Percentiles rank a stretch among this genome's conserved stretches.
phyloP scores from a whole-genome alignment of 805 yeast genomes.

The Ogataea wickerhamii region DNA sequence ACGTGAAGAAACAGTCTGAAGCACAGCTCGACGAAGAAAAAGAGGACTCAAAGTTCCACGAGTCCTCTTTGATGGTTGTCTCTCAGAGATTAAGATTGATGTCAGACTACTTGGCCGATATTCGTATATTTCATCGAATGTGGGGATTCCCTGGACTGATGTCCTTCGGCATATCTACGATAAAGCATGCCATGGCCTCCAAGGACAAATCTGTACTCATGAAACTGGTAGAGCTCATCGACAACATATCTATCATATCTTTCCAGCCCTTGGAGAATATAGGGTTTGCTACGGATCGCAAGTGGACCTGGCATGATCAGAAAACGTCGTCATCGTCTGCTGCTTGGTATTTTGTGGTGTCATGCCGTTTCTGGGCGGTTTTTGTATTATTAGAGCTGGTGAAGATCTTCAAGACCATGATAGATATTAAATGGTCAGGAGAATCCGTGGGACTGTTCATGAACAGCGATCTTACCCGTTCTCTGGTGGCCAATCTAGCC shows the following conservation, averaged over 20 bases:
- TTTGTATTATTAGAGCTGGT: constrained; percentile 33
- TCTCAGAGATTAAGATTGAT: constrained; percentile 22
- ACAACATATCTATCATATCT: constrained; percentile 24
- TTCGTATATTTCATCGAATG: constrained; percentile 35
- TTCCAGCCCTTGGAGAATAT: constrained; percentile 36
- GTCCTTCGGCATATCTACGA: constrained; percentile 21
- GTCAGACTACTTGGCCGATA: constrained; percentile 33
- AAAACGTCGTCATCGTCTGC: constrained; percentile 5
- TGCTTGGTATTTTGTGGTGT: constrained; percentile 31
- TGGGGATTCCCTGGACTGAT: constrained; percentile 32
- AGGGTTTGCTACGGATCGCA: constrained; percentile 33
- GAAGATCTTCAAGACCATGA: constrained; percentile 15
- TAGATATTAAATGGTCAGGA: constrained; percentile 7
- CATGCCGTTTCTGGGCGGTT: constrained; percentile 34
- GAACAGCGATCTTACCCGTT: constrained; percentile 14
- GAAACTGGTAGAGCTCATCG: constrained; percentile 25
- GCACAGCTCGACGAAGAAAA: constrained; percentile 1
- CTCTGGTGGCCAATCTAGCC: constrained; percentile 29
- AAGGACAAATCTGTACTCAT: constrained; percentile 10
- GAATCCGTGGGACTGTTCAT: constrained; percentile 3
- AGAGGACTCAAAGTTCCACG: not conserved
- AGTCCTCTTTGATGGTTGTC: not conserved
- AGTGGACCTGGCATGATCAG: constrained; percentile 26
- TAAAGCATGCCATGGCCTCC: constrained; percentile 9
- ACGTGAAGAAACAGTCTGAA: not conserved